Base-by-base conservation (phyloP, 306 rosid genomes). In the Dryas octopetala region DNA sequence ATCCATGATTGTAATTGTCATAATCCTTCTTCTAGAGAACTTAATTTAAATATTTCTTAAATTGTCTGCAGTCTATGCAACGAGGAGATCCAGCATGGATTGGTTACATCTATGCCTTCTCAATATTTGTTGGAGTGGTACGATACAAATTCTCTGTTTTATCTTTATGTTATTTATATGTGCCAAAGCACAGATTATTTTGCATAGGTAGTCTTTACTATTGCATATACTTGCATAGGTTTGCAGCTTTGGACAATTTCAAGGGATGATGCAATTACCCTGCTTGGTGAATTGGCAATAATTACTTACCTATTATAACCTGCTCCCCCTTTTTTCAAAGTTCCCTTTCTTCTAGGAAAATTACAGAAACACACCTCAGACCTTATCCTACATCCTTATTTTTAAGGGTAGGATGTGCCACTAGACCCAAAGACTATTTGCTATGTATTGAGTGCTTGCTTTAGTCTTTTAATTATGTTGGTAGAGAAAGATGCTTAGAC, bases 101-200 rank as follows among this genome's bases (percentile, higher is more conserved):
- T 55, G 90, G 90, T 61, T 84, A 86, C 78, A 69, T 86, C 44
- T 86, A 84, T 64, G 84, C 90, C 74, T 86, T 86, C 84, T 84
- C 74, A 66, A 86, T 86, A 78, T 84, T 86, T 79, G 73, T 53
- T 54, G 90, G 90, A 76, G 90, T 86, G 90, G 90, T 86, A 86
- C 60, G 84, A 79, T 12, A 62, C 62, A 49, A 70, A 62, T 69
- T 32, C 63, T 66, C 12, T 58, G 43, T 57, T 62, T 44, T 17
- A 15, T 53, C 28, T 49, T 71, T 71, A 51, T 3, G 9, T 57
- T 51, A 55, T 73, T 61, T 47, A 55, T 14, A 12, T 9, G n/a
- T 72, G 11, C 67, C 17, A 40, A 62, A 13, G 38, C 70, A 59
- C 67, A 49, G 76, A 48, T 74, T 68, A 5, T 16, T 72, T 50